These are phyloP conservation scores for Asterella californica DNA, from an alignment of 225 moss, liverwort and hornwort species.

Conservation along the genomic window DNA sequence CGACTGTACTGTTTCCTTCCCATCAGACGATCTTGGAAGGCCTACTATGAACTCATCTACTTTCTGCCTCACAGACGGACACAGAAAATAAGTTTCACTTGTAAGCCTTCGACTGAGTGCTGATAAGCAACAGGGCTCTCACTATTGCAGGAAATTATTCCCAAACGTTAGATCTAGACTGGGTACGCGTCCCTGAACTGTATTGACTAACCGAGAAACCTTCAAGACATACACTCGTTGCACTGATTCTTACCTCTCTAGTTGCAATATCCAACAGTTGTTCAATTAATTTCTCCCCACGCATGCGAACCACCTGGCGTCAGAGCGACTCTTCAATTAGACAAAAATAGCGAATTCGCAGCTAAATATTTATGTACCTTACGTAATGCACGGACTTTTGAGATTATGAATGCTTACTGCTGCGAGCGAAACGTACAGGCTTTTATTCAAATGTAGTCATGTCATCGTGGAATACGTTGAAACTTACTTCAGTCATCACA, in stretches of 20 bases:
- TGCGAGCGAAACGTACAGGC: not conserved
- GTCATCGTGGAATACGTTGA: not conserved
- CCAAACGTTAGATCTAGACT: no score
- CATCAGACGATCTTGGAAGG: conserved; percentile 68
- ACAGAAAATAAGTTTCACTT: not conserved
- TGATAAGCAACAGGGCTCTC: not conserved
- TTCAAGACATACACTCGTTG: not conserved
- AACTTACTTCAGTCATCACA: no score
- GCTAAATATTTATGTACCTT: not conserved
- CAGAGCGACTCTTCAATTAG: not conserved
- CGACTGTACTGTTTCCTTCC: conserved; percentile 70
- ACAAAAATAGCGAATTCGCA: not conserved
- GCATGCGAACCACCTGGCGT: conserved; percentile 67
- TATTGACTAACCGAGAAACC: no score
- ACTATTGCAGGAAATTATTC: not conserved
- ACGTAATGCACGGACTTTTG: no score
- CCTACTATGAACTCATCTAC: conserved; percentile 95
- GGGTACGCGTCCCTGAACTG: no score
- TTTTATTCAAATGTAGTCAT: not conserved
- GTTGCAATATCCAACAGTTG: conserved; percentile 60
- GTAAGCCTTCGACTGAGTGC: not conserved
- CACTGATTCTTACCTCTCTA: conserved; percentile 54
- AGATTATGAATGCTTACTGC: not conserved
- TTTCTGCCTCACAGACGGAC: conserved; percentile 43
- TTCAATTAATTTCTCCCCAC: conserved; percentile 81